A percentile compares a stretch with the other conserved stretches of the same genome.
Evolutionary conservation across 2,329 filamentous ascomycete species (phyloP).

Genomic region (Rutstroemia sp.): DNA sequence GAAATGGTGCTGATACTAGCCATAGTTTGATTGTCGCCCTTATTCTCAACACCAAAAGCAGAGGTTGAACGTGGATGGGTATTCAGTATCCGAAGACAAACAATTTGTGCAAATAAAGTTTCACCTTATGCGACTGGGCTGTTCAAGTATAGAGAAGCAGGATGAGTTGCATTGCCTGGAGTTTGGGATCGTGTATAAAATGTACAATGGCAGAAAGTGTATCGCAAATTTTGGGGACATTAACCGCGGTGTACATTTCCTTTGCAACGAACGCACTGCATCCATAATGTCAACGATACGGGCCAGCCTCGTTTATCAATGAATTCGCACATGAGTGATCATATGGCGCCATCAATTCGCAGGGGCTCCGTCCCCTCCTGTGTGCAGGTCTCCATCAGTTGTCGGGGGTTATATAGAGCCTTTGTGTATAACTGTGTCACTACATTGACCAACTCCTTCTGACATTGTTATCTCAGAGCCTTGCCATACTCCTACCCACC

Average conservation of each 20-base stretch:
- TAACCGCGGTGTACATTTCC: conserved; percentile 19
- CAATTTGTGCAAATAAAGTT: neutral
- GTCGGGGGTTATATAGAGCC: too few relatives aligned
- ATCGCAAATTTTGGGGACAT: conserved; percentile 13
- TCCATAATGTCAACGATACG: too few relatives aligned
- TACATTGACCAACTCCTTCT: too few relatives aligned
- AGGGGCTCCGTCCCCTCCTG: too few relatives aligned
- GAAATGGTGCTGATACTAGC: conserved; percentile 10
- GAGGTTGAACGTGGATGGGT: conserved; percentile 19
- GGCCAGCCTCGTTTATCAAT: too few relatives aligned
- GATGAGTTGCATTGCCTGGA: conserved; percentile 26
- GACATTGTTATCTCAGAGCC: too few relatives aligned
- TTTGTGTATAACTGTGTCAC: too few relatives aligned
- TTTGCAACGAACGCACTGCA: neutral
- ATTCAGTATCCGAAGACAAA: neutral
- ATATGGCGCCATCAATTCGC: too few relatives aligned
- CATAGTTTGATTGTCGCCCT: conserved; percentile 81
- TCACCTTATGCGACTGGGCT: conserved; percentile 11
- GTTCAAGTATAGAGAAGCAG: conserved; percentile 21
- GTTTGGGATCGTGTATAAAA: conserved; percentile 26
- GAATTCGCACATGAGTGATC: too few relatives aligned
- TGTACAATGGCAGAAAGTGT: conserved; percentile 8
- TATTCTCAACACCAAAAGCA: conserved; percentile 77
- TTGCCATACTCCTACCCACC: too few relatives aligned
- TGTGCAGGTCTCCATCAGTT: too few relatives aligned